Conservation (phyloP, 1,284 basidiomycete species). For the Cystobasidium sp. region DNA sequence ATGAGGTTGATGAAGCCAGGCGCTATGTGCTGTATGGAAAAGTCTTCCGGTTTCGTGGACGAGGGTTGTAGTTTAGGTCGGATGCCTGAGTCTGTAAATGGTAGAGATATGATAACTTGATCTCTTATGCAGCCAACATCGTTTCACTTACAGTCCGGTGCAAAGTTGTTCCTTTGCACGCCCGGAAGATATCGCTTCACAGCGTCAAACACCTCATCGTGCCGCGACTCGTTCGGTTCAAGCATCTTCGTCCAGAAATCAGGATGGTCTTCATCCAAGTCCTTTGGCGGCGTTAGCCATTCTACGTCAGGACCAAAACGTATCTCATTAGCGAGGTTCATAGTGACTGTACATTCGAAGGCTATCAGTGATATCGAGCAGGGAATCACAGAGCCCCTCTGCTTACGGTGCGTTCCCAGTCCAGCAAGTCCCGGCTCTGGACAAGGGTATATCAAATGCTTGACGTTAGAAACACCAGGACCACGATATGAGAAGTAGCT, state of each 20-base stretch:
- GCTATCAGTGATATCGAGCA: background rate
- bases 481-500: constrained; percentile 87
- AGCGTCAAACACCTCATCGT: constrained; percentile 68
- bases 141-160: constrained; percentile 68
- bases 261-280: constrained; percentile 61
- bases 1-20: constrained; percentile 70
- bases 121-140: background rate
- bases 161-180: constrained; percentile 68
- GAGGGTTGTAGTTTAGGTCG: constrained; percentile 84
- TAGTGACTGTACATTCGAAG: constrained; percentile 60
- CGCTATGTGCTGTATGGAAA: constrained; percentile 60
- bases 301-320: constrained; percentile 93
- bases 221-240: constrained; percentile 68
- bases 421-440: constrained; percentile 69
- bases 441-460: constrained; percentile 84
- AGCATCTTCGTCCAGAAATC: constrained; percentile 80
- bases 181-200: constrained; percentile 70
- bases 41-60: constrained; percentile 80
- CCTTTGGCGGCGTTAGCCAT: constrained; percentile 67
- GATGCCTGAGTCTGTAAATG: constrained; percentile 71
- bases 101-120: background rate
- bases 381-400: constrained; percentile 48
- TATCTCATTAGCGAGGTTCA: constrained; percentile 84
- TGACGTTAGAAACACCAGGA: constrained; percentile 68
- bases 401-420: constrained; percentile 77